Percentiles rank a stretch among this genome's conserved stretches.
Evolutionary conservation across 352 stramenopile genomes (phyloP).

Genomic region (Hyaloperonospora arabidopsidis): DNA sequence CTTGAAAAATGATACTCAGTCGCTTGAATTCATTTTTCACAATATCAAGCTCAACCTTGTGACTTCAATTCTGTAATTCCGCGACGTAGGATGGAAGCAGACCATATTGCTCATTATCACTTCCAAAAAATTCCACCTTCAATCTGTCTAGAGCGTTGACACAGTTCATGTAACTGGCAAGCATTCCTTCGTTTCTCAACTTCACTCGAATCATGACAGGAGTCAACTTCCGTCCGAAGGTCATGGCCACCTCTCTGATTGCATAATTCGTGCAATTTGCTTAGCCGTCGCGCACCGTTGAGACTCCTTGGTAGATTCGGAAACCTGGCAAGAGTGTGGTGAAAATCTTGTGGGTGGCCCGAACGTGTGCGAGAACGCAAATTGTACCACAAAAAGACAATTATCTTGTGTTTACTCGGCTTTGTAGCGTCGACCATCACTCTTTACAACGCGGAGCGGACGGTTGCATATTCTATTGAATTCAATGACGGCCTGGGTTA

Average conservation of each 20-base stretch:
- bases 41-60: too few species aligned
- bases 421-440: too few species aligned
- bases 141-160: background rate
- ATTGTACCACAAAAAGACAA: background rate
- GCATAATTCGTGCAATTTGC: background rate
- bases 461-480: too few species aligned
- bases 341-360: background rate
- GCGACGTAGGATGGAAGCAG: background rate
- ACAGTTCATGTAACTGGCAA: too few species aligned
- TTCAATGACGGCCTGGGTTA: too few species aligned
- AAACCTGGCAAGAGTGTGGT: background rate
- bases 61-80: background rate
- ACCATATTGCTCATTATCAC: background rate
- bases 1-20: too few species aligned
- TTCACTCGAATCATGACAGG: background rate
- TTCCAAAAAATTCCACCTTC: background rate
- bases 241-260: background rate
- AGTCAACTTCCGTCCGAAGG: background rate
- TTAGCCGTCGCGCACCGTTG: background rate
- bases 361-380: conserved; percentile 1
- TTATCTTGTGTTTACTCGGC: too few species aligned
- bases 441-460: too few species aligned
- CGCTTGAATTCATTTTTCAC: too few species aligned
- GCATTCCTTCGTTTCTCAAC: too few species aligned
- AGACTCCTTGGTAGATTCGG: too few species aligned